Conservation (phyloP, 176 grass and related monocot species). For the Microstegium vimineum region DNA sequence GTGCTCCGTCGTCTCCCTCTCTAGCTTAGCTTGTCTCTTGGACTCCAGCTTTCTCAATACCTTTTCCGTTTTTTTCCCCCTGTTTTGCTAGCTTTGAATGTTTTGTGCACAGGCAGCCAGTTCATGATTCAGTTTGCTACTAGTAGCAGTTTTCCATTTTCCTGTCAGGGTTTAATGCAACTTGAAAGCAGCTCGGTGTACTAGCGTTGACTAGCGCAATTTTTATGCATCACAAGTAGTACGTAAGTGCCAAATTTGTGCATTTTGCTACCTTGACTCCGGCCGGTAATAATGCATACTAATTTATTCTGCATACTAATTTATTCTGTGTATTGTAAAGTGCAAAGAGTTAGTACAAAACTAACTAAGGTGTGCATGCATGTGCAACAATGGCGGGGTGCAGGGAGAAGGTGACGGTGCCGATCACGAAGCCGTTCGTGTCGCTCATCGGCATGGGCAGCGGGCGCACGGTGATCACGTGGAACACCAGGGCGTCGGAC, state of each 20-base stretch:
- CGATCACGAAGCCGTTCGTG: constrained; percentile 82
- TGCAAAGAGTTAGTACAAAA: background rate
- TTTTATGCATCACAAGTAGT: background rate
- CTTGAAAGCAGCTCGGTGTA: background rate
- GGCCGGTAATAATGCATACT: too few species aligned
- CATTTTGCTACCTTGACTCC: background rate
- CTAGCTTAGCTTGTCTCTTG: background rate
- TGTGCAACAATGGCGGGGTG: background rate
- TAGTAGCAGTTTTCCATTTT: background rate
- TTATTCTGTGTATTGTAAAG: background rate
- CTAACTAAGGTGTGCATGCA: background rate
- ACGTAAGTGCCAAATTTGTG: background rate
- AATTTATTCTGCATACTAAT: background rate
- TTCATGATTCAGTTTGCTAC: background rate
- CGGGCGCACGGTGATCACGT: constrained; percentile 65
- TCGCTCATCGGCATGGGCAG: constrained; percentile 70
- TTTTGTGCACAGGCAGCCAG: background rate
- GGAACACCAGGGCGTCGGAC: constrained; percentile 67
- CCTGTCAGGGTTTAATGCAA: background rate
- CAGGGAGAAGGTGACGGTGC: constrained; percentile 95
- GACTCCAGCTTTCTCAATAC: background rate
- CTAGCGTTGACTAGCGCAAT: background rate
- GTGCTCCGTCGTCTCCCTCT: background rate
- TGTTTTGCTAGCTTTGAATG: background rate
- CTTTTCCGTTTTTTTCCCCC: too few species aligned